These are phyloP conservation scores for Cryphonectria radicalis DNA, from an alignment of 2,329 filamentous ascomycete genomes.

Conservation along the genomic window DNA sequence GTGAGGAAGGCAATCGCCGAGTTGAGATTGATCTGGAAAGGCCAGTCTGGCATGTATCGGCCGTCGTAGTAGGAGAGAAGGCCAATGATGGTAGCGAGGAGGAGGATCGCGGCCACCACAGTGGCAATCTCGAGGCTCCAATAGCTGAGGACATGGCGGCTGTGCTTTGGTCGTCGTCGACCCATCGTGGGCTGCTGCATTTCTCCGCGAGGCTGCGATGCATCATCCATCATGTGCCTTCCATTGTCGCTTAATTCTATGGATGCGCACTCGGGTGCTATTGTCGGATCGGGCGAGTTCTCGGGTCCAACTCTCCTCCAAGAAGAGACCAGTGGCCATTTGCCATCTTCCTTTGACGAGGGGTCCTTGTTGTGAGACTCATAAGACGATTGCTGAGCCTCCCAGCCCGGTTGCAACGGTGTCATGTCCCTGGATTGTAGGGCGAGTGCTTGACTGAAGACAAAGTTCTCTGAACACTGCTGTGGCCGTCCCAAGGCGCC, in stretches of 20 bases:
- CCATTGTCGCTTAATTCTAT: not conserved
- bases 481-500: not conserved
- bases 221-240: not conserved
- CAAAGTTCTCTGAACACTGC: not conserved
- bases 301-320: not conserved
- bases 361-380: not conserved
- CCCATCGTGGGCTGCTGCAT: not conserved
- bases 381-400: conserved; percentile 18
- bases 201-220: not conserved
- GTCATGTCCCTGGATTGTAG: conserved; percentile 15
- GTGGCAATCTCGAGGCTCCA: conserved; percentile 26
- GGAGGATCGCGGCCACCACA: conserved; percentile 18
- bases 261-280: conserved; percentile 5
- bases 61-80: conserved; percentile 21
- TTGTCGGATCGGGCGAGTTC: not conserved
- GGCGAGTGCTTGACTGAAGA: not conserved
- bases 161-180: conserved; percentile 15
- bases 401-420: conserved; percentile 7
- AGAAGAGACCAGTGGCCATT: conserved; percentile 6
- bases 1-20: conserved; percentile 31
- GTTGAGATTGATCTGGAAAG: conserved; percentile 34
- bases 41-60: conserved; percentile 32
- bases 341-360: not conserved
- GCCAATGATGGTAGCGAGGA: conserved; percentile 23
- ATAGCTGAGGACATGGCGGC: conserved; percentile 16